Conservation (phyloP, 257 asterid genomes). For the Asclepias syriaca region DNA sequence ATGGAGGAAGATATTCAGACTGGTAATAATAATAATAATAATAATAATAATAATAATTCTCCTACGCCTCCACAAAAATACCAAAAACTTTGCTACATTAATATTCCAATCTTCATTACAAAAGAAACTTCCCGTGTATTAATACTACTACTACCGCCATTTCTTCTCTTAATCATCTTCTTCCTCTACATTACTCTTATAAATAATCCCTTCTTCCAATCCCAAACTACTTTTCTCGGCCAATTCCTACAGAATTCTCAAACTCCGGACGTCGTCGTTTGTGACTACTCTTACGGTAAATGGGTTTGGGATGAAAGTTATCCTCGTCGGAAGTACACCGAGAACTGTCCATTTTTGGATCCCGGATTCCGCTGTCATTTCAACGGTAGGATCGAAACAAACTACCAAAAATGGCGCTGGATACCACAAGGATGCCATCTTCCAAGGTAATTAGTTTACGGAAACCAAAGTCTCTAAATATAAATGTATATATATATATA, state of each 20-base stretch:
- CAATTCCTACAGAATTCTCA: slow-evolving; percentile 26
- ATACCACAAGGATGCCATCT: slow-evolving; percentile 59
- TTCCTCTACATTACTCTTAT: slow-evolving; percentile 20
- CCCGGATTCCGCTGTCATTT: slow-evolving; percentile 76
- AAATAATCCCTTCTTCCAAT: slow-evolving; percentile 24
- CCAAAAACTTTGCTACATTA: slow-evolving; percentile 23
- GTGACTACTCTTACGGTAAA: slow-evolving; percentile 62
- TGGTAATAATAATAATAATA: too few relatives aligned
- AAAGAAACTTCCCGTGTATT: slow-evolving; percentile 30
- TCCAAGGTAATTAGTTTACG: slow-evolving; percentile 49
- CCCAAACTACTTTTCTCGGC: slow-evolving; percentile 33
- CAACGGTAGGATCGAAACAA: slow-evolving; percentile 53
- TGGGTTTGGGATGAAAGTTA: slow-evolving; percentile 69
- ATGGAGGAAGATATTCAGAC: slow-evolving; percentile 26
- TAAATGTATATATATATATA: too few relatives aligned
- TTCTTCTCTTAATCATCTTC: slow-evolving; percentile 34
- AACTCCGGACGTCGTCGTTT: slow-evolving; percentile 4
- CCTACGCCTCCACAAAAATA: slow-evolving; percentile 14
- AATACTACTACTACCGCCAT: slow-evolving; percentile 11
- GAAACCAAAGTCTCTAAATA: neutral
- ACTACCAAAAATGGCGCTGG: slow-evolving; percentile 85
- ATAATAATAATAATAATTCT: neutral
- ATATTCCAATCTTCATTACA: slow-evolving; percentile 21
- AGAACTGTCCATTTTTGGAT: slow-evolving; percentile 78
- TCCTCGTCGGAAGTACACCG: slow-evolving; percentile 41